Conservation (phyloP, 331 rosid genomes). For the Acacia pycnantha region DNA sequence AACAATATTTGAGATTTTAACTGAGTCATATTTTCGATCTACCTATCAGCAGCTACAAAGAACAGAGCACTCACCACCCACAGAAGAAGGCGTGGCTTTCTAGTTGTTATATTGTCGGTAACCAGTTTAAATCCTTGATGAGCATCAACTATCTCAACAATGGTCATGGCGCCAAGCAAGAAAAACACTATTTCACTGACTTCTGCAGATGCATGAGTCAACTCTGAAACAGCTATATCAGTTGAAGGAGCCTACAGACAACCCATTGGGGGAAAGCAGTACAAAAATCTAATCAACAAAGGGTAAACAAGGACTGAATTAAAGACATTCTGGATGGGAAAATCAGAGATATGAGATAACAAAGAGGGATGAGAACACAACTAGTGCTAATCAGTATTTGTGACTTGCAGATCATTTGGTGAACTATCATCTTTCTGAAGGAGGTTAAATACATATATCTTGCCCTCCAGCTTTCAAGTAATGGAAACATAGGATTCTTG, state of each 20-base stretch:
- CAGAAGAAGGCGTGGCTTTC: conserved; percentile 84
- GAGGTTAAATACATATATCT: neutral
- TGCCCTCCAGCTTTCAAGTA: neutral
- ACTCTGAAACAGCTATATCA: conserved; percentile 86
- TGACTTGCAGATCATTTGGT: neutral
- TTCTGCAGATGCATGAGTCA: conserved; percentile 89
- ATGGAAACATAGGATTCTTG: neutral
- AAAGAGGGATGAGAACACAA: neutral
- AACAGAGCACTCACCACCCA: conserved; percentile 84
- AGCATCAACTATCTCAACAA: conserved; percentile 88
- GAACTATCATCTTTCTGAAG: neutral
- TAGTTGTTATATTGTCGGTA: conserved; percentile 87
- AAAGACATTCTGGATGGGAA: conserved; percentile 11
- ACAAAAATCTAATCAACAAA: conserved; percentile 15
- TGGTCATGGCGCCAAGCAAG: conserved; percentile 98
- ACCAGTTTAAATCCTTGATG: conserved; percentile 98
- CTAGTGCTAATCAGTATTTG: neutral
- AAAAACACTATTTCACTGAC: conserved; percentile 96
- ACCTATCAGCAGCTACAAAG: conserved; percentile 8
- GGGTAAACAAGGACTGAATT: neutral
- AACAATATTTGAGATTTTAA: neutral
- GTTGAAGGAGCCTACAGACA: conserved; percentile 84
- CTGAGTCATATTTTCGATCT: neutral
- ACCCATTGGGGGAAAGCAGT: neutral
- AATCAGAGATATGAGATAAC: neutral